phyloP scores from a whole-genome alignment of 2,329 filamentous ascomycete species.

The Zymoseptoria ardabiliae region DNA sequence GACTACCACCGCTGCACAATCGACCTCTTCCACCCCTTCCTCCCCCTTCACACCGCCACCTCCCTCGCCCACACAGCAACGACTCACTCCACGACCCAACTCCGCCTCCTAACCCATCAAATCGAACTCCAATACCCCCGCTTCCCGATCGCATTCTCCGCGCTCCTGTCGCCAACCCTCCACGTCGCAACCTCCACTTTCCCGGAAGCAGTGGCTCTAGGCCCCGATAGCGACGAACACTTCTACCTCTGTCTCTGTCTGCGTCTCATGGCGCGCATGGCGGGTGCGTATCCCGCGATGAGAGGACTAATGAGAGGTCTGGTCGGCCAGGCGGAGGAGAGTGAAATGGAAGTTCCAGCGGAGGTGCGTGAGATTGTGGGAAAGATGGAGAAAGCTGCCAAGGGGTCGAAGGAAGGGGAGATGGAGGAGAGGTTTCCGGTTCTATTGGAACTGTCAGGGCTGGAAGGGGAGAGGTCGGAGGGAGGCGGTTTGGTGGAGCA shows the following conservation, averaged over 20 bases:
- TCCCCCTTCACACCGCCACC: not conserved
- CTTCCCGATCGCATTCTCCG: conserved; percentile 1
- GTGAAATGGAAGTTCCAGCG: not conserved
- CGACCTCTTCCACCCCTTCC: conserved; percentile 7
- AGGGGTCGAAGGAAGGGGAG: not conserved
- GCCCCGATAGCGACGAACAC: conserved; percentile 2
- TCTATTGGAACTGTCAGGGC: not conserved
- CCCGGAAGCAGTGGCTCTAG: not conserved
- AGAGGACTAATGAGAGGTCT: conserved; percentile 3
- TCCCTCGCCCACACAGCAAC: not conserved
- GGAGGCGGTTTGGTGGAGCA: not conserved
- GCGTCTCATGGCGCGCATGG: conserved; percentile 6
- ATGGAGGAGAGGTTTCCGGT: not conserved
- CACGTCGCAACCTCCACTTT: conserved; percentile 4
- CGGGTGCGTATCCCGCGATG: conserved; percentile 2
- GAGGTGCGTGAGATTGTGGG: not conserved
- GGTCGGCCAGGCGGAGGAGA: not conserved
- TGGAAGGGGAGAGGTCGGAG: not conserved
- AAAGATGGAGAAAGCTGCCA: not conserved
- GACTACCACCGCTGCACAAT: conserved; percentile 8
- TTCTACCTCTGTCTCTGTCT: conserved; percentile 9
- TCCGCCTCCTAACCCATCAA: conserved; percentile 6
- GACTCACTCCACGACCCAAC: not conserved
- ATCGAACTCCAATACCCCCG: conserved; percentile 4
- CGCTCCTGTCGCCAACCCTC: not conserved